Percentiles rank a stretch among this genome's conserved stretches.
phyloP scores from a whole-genome alignment of 495 filamentous ascomycete genomes.

The Acidomyces sp. region DNA sequence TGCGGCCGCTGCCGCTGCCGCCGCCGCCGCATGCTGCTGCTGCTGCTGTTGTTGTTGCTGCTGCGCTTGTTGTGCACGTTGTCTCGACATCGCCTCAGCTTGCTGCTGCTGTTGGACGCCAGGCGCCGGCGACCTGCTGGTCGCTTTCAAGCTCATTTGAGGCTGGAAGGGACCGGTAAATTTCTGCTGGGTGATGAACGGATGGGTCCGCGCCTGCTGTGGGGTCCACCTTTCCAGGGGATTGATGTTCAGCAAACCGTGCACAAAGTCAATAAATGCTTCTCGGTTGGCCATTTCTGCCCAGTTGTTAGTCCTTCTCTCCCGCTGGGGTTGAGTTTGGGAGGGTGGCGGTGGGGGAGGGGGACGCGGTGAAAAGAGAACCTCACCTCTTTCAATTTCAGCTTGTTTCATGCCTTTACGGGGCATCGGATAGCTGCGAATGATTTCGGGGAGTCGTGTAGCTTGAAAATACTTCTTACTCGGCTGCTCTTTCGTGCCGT shows the following conservation, averaged over 20 bases:
- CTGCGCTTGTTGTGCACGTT: conserved; percentile 55
- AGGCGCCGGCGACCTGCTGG: conserved; percentile 73
- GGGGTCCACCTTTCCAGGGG: conserved; percentile 96
- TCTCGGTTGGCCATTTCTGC: conserved; percentile 95
- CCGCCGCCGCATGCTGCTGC: conserved; percentile 36
- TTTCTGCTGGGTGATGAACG: conserved; percentile 98
- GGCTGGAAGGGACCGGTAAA: conserved; percentile 91
- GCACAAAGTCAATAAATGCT: conserved; percentile 99
- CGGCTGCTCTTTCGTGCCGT: conserved; percentile 91
- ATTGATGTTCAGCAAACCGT: conserved; percentile 85
- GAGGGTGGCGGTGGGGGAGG: too few relatives aligned
- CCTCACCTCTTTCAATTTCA: conserved; percentile 87
- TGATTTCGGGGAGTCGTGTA: conserved; percentile 87
- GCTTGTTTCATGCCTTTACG: conserved; percentile 98
- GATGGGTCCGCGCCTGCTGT: conserved; percentile 92
- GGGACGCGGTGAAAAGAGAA: too few relatives aligned
- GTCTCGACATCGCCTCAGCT: conserved; percentile 81
- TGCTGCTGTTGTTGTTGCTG: conserved; percentile 45
- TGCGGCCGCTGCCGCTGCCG: too few relatives aligned
- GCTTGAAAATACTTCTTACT: conserved; percentile 99
- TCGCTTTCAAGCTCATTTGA: conserved; percentile 90
- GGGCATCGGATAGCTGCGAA: conserved; percentile 94
- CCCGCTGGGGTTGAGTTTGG: neutral
- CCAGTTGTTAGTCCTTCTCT: neutral
- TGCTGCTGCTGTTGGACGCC: conserved; percentile 97